Evolutionary conservation across 2,329 filamentous ascomycete genomes (phyloP).

Genomic region (Aspergillus sergii): DNA sequence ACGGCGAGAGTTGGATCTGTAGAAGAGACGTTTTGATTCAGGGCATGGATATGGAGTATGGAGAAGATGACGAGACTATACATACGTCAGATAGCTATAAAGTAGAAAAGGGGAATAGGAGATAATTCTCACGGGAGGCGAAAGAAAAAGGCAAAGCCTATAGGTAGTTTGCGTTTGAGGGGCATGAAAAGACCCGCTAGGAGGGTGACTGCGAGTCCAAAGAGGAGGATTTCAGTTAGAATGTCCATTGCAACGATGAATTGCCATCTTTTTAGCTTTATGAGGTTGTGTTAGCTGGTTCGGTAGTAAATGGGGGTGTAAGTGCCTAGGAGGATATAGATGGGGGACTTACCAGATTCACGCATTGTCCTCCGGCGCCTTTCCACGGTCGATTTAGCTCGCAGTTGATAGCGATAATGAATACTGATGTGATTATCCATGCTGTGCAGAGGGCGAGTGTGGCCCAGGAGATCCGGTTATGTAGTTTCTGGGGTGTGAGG

Average conservation of each 20-base stretch:
- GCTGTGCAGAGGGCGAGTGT: conserved; percentile 40
- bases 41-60: conserved; percentile 38
- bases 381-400: conserved; percentile 42
- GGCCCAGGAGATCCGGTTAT: conserved; percentile 39
- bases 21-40: conserved; percentile 31
- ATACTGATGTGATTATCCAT: conserved; percentile 43
- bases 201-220: conserved; percentile 31
- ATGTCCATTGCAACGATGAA: conserved; percentile 39
- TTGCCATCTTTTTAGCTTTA: conserved; percentile 35
- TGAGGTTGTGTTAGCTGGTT: background rate
- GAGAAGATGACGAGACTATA: conserved; percentile 40
- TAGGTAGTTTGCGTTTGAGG: conserved; percentile 33
- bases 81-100: conserved; percentile 7
- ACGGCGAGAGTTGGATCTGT: conserved; percentile 39
- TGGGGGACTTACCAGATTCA: conserved; percentile 24
- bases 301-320: background rate
- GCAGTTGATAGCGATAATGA: conserved; percentile 47
- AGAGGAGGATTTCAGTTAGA: conserved; percentile 38
- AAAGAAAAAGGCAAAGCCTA: conserved; percentile 37
- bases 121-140: conserved; percentile 39
- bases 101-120: background rate
- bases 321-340: background rate
- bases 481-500: conserved; percentile 46
- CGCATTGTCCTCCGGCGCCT: conserved; percentile 26
- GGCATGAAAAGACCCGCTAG: conserved; percentile 37